Conservation (phyloP, 306 rosid genomes). For the Acacia acuminata region DNA sequence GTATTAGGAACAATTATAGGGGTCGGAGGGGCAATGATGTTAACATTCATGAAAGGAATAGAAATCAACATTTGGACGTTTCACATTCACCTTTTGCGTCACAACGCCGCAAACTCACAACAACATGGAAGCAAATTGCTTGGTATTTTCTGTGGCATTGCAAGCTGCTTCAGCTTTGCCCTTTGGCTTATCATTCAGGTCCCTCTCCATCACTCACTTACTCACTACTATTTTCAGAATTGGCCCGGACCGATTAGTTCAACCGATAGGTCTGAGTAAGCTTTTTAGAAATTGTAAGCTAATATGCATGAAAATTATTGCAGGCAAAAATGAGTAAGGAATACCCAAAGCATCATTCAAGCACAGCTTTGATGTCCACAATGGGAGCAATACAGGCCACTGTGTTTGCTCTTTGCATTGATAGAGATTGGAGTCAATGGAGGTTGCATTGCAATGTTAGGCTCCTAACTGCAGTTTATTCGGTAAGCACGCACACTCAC, state of each 20-base stretch:
- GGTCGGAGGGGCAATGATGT: conserved; percentile 44
- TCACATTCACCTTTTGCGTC: conserved; percentile 43
- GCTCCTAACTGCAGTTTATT: conserved; percentile 57
- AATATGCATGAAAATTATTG: not conserved
- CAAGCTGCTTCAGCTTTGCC: conserved; percentile 41
- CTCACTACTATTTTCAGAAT: no score
- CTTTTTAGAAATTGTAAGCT: not conserved
- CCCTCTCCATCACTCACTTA: not conserved
- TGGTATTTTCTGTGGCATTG: conserved; percentile 42
- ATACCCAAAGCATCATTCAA: conserved; percentile 51
- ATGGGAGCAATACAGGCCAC: conserved; percentile 68
- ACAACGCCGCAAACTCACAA: not conserved
- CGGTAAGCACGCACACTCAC: conserved; percentile 18
- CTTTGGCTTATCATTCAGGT: conserved; percentile 55
- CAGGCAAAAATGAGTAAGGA: conserved; percentile 59
- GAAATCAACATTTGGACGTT: conserved; percentile 39
- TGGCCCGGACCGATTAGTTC: not conserved
- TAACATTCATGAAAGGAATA: conserved; percentile 43
- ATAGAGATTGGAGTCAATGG: conserved; percentile 69
- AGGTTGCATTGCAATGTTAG: conserved; percentile 62
- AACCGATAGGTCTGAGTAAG: no score
- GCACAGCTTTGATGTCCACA: conserved; percentile 62
- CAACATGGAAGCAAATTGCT: conserved; percentile 36
- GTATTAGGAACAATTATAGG: conserved; percentile 44
- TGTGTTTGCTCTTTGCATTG: conserved; percentile 48